A percentile compares a stretch with the other conserved stretches of the same genome.
Conservation (phyloP, 2,329 filamentous ascomycete species). For the Fusarium neocosmosporiellum region DNA sequence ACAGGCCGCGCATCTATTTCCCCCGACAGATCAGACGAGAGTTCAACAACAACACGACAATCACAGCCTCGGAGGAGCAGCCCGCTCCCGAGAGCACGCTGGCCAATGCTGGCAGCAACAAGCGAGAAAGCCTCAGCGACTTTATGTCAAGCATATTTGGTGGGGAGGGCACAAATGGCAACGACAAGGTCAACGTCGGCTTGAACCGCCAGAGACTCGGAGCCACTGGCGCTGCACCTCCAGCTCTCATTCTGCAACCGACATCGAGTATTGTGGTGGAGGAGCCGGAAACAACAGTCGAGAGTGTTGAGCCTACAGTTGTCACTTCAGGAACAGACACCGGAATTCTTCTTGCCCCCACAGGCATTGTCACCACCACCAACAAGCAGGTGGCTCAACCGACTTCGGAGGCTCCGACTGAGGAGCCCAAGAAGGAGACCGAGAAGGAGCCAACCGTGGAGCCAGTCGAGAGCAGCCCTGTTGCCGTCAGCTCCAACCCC, state of each 20-base stretch:
- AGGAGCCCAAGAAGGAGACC: conserved; percentile 12
- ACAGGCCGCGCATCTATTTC: conserved; percentile 67
- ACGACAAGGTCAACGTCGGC: conserved; percentile 12
- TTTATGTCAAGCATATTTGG: conserved; percentile 41
- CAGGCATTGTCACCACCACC: conserved; percentile 38
- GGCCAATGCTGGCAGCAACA: conserved; percentile 12
- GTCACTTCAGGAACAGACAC: conserved; percentile 32
- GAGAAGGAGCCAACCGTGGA: conserved; percentile 16
- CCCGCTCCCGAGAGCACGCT: conserved; percentile 22
- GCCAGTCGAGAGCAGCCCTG: background rate
- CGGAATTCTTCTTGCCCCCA: conserved; percentile 41
- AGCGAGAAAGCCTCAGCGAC: conserved; percentile 36
- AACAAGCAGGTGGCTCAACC: conserved; percentile 24
- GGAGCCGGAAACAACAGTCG: conserved; percentile 19
- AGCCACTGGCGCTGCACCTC: conserved; percentile 28
- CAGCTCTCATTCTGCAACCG: conserved; percentile 34
- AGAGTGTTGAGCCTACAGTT: conserved; percentile 7
- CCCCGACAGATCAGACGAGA: conserved; percentile 67
- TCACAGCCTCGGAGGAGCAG: conserved; percentile 43
- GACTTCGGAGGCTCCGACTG: conserved; percentile 11
- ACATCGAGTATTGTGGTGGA: conserved; percentile 28
- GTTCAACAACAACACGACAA: conserved; percentile 55
- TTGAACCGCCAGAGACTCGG: conserved; percentile 14
- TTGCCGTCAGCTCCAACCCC: conserved; percentile 7
- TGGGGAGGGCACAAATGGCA: background rate